Evolutionary conservation across 345 rosid species (phyloP).

Genomic region (Raphanus raphanistrum): DNA sequence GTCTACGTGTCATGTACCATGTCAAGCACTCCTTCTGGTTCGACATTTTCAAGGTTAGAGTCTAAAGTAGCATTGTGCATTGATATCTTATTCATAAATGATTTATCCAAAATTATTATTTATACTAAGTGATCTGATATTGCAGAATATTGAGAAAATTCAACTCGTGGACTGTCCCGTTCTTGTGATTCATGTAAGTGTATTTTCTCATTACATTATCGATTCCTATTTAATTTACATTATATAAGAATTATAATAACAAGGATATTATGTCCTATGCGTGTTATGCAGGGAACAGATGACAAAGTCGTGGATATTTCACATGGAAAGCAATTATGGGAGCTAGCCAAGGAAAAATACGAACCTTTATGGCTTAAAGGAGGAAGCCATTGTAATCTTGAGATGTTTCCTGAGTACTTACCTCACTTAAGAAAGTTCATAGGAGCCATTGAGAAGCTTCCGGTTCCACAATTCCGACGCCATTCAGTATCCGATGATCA

Average conservation of each 20-base stretch:
- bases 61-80: not conserved
- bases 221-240: not conserved
- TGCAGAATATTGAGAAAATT: constrained; percentile 84
- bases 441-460: constrained; percentile 67
- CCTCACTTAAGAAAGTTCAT: constrained; percentile 75
- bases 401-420: constrained; percentile 72
- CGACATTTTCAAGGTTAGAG: constrained; percentile 77
- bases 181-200: constrained; percentile 86
- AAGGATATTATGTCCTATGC: not conserved
- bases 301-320: constrained; percentile 81
- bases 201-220: not conserved
- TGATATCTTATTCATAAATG: not conserved
- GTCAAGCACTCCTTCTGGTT: constrained; percentile 76
- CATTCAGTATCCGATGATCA: constrained; percentile 25
- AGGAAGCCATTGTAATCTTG: constrained; percentile 81
- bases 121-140: not conserved
- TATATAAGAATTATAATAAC: not conserved
- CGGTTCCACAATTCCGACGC: constrained; percentile 31
- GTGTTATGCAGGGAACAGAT: constrained; percentile 65
- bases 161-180: constrained; percentile 73
- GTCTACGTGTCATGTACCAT: constrained; percentile 84
- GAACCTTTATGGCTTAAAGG: constrained; percentile 92
- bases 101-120: not conserved
- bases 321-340: constrained; percentile 88
- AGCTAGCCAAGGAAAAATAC: constrained; percentile 76